Evolutionary conservation across 768 basidiomycete species (phyloP).

Genomic region (Psilocybe cyanescens): DNA sequence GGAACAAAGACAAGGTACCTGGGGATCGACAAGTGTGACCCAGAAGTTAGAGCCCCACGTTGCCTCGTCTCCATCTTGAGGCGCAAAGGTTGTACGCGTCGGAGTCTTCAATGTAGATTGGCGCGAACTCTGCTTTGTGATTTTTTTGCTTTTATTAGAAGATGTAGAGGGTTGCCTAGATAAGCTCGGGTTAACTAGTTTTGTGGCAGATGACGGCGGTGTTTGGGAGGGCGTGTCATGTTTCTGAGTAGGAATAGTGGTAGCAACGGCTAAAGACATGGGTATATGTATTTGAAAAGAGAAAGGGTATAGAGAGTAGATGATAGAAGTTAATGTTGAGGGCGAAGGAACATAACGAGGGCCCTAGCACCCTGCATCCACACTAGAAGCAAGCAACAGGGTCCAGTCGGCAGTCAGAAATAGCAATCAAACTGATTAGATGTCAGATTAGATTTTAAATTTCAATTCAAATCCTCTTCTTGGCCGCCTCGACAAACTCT

Average conservation of each 20-base stretch:
- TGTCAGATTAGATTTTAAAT: slow-evolving; percentile 18
- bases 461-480: slow-evolving; percentile 13
- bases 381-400: slow-evolving; percentile 10
- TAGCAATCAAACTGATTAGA: slow-evolving; percentile 9
- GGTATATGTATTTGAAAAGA: slow-evolving; percentile 16
- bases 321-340: slow-evolving; percentile 5
- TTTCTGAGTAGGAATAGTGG: slow-evolving; percentile 18
- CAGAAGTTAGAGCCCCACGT: slow-evolving; percentile 92
- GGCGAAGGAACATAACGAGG: slow-evolving; percentile 4
- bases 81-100: slow-evolving; percentile 24
- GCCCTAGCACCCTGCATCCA: neutral
- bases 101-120: slow-evolving; percentile 30
- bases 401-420: neutral
- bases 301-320: slow-evolving; percentile 13
- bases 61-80: slow-evolving; percentile 46
- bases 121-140: slow-evolving; percentile 22
- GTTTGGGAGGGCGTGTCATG: slow-evolving; percentile 19
- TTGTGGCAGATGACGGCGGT: slow-evolving; percentile 18
- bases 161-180: slow-evolving; percentile 24
- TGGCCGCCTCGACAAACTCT: slow-evolving; percentile 49
- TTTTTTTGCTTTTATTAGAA: slow-evolving; percentile 23
- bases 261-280: slow-evolving; percentile 27
- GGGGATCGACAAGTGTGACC: slow-evolving; percentile 92
- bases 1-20: slow-evolving; percentile 51
- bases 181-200: slow-evolving; percentile 14